Evolutionary conservation across 768 basidiomycete genomes (phyloP), one percentile per base, ranked within the genome.

Genomic region (Trametes villosa): DNA sequence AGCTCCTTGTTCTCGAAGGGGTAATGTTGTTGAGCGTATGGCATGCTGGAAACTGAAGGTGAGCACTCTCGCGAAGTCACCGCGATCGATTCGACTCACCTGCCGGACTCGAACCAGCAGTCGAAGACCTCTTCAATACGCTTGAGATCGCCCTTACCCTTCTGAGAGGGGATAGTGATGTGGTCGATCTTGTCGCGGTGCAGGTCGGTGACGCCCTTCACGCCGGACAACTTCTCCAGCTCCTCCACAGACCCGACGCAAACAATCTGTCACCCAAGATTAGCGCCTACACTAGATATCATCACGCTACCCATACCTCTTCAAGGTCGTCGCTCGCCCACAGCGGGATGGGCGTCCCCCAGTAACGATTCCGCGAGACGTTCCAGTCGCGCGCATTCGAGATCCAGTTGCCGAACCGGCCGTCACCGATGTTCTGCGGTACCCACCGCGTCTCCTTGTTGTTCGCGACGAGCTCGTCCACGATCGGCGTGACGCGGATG

Each of bases 101-200:
- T 94, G 78, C 97, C 97, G 4, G 96, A 98, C 77, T 99, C 97
- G 71, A 99, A 99, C 97, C 97, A 99, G 70, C 97, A 99, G 72
- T 99, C 97, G 71, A 99, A 98, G 36, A 99, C 94, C 74, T 98
- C 97, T 60, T 97, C 93, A n/a, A 98, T 82, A 49, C 97, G 88
- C 75, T 83, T 92, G 24, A 99, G 77, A 12, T 76, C 75, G 17
- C 96, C 96, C 68, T 93, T 96, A 53, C 96, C 96, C 72, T 85
- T 76, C 71, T 88, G 79, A 20, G 95, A 97, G 11, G 96, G 97
- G 68, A 98, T 98, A 50, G 93, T 96, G 77, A 99, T 92, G 71
- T 93, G 86, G 72, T 98, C 96, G 68, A 99, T 94, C 70, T 86
- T 92, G 64, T 99, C 94, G 55, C 96, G 81, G 76, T 98, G 96